Percentiles rank a stretch among this genome's conserved stretches.
phyloP scores from a whole-genome alignment of 1,284 basidiomycete genomes.

The Gymnopus androsaceus region DNA sequence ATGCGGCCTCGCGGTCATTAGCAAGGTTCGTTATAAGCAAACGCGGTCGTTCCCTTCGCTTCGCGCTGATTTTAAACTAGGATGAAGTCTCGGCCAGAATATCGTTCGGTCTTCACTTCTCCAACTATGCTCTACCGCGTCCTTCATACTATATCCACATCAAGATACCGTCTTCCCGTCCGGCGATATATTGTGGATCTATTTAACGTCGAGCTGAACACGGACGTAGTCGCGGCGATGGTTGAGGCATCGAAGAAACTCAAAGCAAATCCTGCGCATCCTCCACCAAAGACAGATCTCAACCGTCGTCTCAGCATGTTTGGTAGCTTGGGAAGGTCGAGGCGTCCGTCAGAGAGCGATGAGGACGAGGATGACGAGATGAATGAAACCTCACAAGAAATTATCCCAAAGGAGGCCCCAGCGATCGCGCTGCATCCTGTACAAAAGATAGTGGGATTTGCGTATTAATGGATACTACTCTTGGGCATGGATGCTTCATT shows the following conservation, averaged over 20 bases:
- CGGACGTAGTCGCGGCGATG: constrained; percentile 54
- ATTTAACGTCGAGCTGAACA: constrained; percentile 81
- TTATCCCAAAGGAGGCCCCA: constrained; percentile 43
- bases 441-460: constrained; percentile 64
- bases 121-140: constrained; percentile 82
- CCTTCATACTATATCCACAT: constrained; percentile 82
- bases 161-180: constrained; percentile 88
- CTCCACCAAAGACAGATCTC: constrained; percentile 46
- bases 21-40: constrained; percentile 61
- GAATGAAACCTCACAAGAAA: not conserved
- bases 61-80: constrained; percentile 38
- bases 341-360: constrained; percentile 59
- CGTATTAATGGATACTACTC: no score
- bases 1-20: constrained; percentile 85
- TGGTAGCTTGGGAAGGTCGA: constrained; percentile 48
- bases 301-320: constrained; percentile 59
- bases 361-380: constrained; percentile 59
- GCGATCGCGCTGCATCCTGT: constrained; percentile 61
- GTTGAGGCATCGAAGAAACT: constrained; percentile 50
- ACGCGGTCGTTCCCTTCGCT: not conserved
- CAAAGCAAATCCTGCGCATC: constrained; percentile 50
- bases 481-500: no score
- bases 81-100: constrained; percentile 80
- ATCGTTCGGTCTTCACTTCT: constrained; percentile 76
- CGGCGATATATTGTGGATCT: constrained; percentile 91